phyloP scores from a whole-genome alignment of 495 filamentous ascomycete genomes.

The Astrocystis sublimbata region DNA sequence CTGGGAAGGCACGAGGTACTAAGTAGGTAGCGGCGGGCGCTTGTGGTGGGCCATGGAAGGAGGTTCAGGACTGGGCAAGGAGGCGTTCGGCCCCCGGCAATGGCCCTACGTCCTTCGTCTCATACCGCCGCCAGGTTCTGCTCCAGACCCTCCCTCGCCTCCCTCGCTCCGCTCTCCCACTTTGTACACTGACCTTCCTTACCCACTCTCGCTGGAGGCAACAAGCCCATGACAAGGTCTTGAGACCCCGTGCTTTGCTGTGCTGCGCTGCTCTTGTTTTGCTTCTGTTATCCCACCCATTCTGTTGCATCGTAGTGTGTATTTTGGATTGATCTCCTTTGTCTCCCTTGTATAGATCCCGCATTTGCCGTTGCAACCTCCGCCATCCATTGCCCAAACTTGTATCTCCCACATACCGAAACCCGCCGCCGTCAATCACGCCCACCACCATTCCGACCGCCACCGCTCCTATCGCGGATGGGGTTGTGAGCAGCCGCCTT shows the following conservation, averaged over 20 bases:
- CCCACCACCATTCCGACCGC: not conserved
- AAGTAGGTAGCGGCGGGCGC: too few species aligned
- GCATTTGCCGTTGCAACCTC: not conserved
- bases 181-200: not conserved
- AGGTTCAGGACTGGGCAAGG: too few species aligned
- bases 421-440: not conserved
- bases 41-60: too few species aligned
- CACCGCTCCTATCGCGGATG: constrained; percentile 19
- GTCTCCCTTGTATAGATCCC: constrained; percentile 1
- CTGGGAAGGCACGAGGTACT: too few species aligned
- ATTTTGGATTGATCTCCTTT: not conserved
- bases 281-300: not conserved
- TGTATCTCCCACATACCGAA: not conserved
- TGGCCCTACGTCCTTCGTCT: constrained; percentile 10
- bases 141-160: not conserved
- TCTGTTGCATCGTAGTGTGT: too few species aligned
- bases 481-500: constrained; percentile 28
- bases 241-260: too few species aligned
- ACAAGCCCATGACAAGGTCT: not conserved
- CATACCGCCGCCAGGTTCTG: not conserved
- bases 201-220: too few species aligned
- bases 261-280: not conserved
- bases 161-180: constrained; percentile 6
- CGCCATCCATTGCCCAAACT: not conserved
- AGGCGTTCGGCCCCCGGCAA: constrained; percentile 12